Percentiles rank a stretch among this genome's conserved stretches.
Conservation (phyloP, 1,284 basidiomycete species). For the Agroathelia rolfsii region DNA sequence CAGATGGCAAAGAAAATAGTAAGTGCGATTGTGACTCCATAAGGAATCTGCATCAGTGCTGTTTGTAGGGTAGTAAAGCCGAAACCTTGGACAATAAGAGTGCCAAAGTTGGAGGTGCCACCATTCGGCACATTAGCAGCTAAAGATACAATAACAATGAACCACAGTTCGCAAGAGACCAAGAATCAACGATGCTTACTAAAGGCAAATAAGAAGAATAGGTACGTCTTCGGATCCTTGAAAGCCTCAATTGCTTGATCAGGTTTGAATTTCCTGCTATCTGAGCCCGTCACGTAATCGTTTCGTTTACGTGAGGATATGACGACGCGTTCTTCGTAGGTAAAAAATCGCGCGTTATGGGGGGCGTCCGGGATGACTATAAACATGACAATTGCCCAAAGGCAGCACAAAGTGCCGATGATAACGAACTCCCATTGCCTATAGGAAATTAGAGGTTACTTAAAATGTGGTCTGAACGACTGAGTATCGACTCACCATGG, state of each 20-base stretch:
- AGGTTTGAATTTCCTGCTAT: slow-evolving; percentile 21
- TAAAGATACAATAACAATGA: not conserved
- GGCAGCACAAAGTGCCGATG: slow-evolving; percentile 19
- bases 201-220: slow-evolving; percentile 22
- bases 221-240: slow-evolving; percentile 20
- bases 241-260: slow-evolving; percentile 22
- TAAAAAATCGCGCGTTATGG: slow-evolving; percentile 24
- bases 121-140: slow-evolving; percentile 11
- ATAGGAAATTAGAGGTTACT: slow-evolving; percentile 19
- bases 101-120: slow-evolving; percentile 20
- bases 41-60: slow-evolving; percentile 28
- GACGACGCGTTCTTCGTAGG: slow-evolving; percentile 21
- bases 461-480: too few relatives aligned
- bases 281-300: slow-evolving; percentile 19
- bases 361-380: slow-evolving; percentile 27
- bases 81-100: slow-evolving; percentile 29
- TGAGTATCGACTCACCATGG: too few relatives aligned
- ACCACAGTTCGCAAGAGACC: slow-evolving; percentile 3
- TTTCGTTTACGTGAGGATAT: slow-evolving; percentile 24
- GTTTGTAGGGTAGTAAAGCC: slow-evolving; percentile 31
- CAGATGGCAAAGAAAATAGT: slow-evolving; percentile 15
- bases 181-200: slow-evolving; percentile 8
- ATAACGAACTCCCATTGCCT: slow-evolving; percentile 27
- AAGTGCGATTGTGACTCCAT: slow-evolving; percentile 18
- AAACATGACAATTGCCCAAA: slow-evolving; percentile 18